phyloP scores from a whole-genome alignment of 2,329 filamentous ascomycete species.

The Corynespora cassiicola region DNA sequence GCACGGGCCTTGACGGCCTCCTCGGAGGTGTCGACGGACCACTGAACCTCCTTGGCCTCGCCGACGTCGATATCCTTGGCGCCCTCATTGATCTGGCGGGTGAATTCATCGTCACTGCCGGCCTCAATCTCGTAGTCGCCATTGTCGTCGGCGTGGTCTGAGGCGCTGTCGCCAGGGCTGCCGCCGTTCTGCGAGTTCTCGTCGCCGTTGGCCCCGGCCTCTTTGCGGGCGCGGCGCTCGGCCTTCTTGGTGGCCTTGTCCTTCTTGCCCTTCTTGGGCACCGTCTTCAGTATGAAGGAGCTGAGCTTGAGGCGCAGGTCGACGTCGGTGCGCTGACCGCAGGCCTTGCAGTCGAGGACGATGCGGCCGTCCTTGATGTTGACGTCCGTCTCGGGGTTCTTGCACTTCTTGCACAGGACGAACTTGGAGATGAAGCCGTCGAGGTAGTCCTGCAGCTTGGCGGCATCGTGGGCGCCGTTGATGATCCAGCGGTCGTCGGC shows the following conservation, averaged over 20 bases:
- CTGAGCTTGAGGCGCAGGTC: conserved; percentile 95
- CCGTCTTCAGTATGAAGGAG: conserved; percentile 96
- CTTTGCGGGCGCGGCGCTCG: conserved; percentile 82
- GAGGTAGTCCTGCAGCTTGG: conserved; percentile 96
- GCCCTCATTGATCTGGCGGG: conserved; percentile 72
- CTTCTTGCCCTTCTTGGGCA: conserved; percentile 92
- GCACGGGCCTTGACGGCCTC: conserved; percentile 94
- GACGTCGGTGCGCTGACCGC: conserved; percentile 89
- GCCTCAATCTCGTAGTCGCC: conserved; percentile 72
- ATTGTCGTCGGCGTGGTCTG: conserved; percentile 69
- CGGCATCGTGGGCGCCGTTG: conserved; percentile 94
- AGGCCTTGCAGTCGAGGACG: conserved; percentile 96
- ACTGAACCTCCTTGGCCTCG: conserved; percentile 83
- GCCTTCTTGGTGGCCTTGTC: conserved; percentile 95
- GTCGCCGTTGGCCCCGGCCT: conserved; percentile 64
- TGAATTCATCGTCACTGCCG: conserved; percentile 90
- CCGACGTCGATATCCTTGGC: conserved; percentile 75
- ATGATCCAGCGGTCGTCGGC: conserved; percentile 99
- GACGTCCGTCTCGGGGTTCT: conserved; percentile 98
- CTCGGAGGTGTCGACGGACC: conserved; percentile 96
- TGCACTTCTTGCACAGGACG: conserved; percentile 99
- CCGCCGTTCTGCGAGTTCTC: conserved; percentile 60
- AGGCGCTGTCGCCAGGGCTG: conserved; percentile 71
- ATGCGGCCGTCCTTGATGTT: conserved; percentile 94
- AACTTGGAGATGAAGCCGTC: conserved; percentile 99